Evolutionary conservation across 2,329 filamentous ascomycete species (phyloP).

Genomic region (Ophiostoma montium): DNA sequence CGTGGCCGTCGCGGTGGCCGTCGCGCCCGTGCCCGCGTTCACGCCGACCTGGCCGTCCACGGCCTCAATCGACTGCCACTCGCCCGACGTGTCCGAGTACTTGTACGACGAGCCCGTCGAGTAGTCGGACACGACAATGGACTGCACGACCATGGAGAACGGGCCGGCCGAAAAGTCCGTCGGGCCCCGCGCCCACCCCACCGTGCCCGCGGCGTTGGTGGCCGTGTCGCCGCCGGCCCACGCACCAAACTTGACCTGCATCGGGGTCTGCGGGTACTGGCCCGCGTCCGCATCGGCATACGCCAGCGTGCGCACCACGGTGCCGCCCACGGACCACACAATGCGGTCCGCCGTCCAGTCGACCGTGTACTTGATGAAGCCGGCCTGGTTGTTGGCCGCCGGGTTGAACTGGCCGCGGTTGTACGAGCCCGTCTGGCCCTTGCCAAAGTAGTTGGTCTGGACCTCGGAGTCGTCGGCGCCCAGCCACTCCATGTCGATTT

Average conservation of each 20-base stretch:
- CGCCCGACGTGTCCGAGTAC: conserved; percentile 66
- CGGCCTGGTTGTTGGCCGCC: conserved; percentile 52
- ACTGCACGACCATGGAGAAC: conserved; percentile 73
- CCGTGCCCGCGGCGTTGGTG: conserved; percentile 64
- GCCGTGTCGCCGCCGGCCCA: conserved; percentile 80
- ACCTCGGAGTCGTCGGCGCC: conserved; percentile 62
- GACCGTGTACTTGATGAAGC: conserved; percentile 75
- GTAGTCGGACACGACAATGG: conserved; percentile 71
- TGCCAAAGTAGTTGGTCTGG: conserved; percentile 97
- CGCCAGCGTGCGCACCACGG: conserved; percentile 61
- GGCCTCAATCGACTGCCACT: conserved; percentile 69
- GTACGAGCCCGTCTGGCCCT: conserved; percentile 73
- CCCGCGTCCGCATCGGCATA: conserved; percentile 49
- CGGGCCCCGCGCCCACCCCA: conserved; percentile 74
- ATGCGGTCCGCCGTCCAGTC: conserved; percentile 84
- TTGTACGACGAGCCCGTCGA: conserved; percentile 77
- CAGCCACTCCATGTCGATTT: conserved; percentile 96
- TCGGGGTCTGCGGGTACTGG: conserved; percentile 90
- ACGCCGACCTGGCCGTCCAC: conserved; percentile 66
- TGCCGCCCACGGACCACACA: conserved; percentile 73
- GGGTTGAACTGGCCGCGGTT: conserved; percentile 75
- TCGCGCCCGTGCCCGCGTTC: conserved; percentile 38
- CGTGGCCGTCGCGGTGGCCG: conserved; percentile 41
- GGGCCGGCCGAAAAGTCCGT: conserved; percentile 76
- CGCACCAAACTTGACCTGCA: conserved; percentile 82